Evolutionary conservation across 179 eudicot species (phyloP), one percentile per base, ranked within the genome.

Genomic region (Silene vulgaris): DNA sequence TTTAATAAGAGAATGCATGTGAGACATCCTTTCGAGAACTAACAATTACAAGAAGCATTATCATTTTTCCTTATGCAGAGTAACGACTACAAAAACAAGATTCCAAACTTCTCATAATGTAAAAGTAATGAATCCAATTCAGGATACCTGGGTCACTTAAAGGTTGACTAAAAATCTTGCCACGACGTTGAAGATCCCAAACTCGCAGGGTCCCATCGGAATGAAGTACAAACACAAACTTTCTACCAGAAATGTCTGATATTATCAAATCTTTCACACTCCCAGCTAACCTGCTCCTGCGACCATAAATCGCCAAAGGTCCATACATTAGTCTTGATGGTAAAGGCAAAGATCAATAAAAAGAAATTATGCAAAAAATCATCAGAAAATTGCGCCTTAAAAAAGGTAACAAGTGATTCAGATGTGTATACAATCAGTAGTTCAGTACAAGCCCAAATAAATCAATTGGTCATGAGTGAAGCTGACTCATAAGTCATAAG

Each of bases 171-270:
- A 88, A 84, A 80, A 95, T 79, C 84, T 82, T 95, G 84, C 76
- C 72, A 80, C 81, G 86, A 72, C 86, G 83, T 28, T 69, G 67
- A 78, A 89, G 80, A 82, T 95, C 99, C 99, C 99, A 95, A 30
- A 87, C 84, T 70, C 87, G 87, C 66, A 95, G 63, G 79, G 64
- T 78, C 69, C 97, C 99, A 80, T 92, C 97, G 71, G 90, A 86
- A 87, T 92, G 91, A 79, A 95, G 93, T 78, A 87, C 96, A 86
- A 88, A 87, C 60, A 89, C 82, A 75, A 90, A 79, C 78, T 86
- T 88, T 79, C 83, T 89, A 71, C 89, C 88, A 65, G 84, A 74
- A 75, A 93, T 65, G 75, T 84, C 89, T 28, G 86, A 83, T 50
- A 88, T 72, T 66, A 81, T 88, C 85, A 95, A 54, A 82, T 87